Conservation (phyloP, 306 rosid genomes). For the Medicago arabica region DNA sequence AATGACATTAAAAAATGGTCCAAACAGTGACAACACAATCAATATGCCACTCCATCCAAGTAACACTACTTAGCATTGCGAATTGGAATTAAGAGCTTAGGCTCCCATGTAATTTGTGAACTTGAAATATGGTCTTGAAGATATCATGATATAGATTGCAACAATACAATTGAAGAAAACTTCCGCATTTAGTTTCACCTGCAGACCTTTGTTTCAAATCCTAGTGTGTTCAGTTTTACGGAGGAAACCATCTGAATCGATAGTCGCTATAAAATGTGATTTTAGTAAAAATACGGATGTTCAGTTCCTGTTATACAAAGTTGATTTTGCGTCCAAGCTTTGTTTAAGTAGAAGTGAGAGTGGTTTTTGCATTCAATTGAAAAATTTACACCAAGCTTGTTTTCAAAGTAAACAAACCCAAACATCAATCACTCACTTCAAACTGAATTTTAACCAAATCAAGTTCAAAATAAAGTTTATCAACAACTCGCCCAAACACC, state of each 20-base stretch:
- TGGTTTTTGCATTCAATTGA: background rate
- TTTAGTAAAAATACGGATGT: background rate
- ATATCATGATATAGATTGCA: constrained; percentile 28
- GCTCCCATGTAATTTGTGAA: constrained; percentile 6
- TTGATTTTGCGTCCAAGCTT: background rate
- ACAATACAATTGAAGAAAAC: background rate
- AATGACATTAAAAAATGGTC: constrained; percentile 31
- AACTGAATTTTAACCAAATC: background rate
- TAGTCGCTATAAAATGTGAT: background rate
- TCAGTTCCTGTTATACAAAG: background rate
- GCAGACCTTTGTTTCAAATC: background rate
- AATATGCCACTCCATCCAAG: constrained; percentile 23
- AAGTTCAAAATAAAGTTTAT: background rate
- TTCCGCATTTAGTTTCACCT: background rate
- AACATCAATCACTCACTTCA: background rate
- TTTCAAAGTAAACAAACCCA: background rate
- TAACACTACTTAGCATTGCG: background rate
- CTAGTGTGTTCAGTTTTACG: background rate
- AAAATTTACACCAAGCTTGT: background rate
- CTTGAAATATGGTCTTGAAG: background rate
- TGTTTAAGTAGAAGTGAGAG: background rate
- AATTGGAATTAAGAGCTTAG: background rate
- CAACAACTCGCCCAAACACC: background rate
- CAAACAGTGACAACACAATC: background rate
- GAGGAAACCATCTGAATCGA: background rate